Evolutionary conservation across 129 eudicot genomes (phyloP), one percentile per base, ranked within the genome.

Genomic region (Tagetes patula): DNA sequence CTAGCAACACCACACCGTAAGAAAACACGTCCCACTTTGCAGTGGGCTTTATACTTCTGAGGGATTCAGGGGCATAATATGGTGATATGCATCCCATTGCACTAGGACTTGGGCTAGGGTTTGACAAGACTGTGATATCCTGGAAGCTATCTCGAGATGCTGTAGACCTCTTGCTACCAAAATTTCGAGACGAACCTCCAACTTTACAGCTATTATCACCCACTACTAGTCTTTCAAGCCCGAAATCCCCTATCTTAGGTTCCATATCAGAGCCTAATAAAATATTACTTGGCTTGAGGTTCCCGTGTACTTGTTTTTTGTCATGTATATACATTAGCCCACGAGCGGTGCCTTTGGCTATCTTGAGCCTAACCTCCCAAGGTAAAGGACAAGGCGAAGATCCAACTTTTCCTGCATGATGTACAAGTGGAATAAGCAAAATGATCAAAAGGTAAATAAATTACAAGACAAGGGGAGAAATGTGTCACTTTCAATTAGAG

Each of bases 1-100:
- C 99, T 6, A 95, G 86, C 83, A 95, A 67, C 54, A 95, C 88
- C 7, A 95, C 97, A 3, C 99, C 99, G 27, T 81, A 95, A 1
- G 99, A 85, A 80, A 80, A 95, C 10, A 91, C 96, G 37, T 95
- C 99, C 99, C 99, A 95, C 46, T 95, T 95, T 4, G 83, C 72
- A 61, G 55, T 80, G 73, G 99, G 94, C 86, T 95, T 95, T 8
- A 95, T 78, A 66, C 84, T 95, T 20, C 97, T 75, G 1, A 95
- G 83, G n/a, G 96, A 86, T 78, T 95, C 99, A 1, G 99, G 99
- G 6, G 99, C 94, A 33, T 88, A 86, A 69, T 95, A 95, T 0
- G 97, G 97, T 0, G 99, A 90, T 4, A 85, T 65, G 60, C 87
- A 70, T 48, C 91, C 89, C 7, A 95, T 65, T 0, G 86, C 84